Base-by-base conservation (phyloP, 2,329 filamentous ascomycete species). In the Scedosporium apiospermum region DNA sequence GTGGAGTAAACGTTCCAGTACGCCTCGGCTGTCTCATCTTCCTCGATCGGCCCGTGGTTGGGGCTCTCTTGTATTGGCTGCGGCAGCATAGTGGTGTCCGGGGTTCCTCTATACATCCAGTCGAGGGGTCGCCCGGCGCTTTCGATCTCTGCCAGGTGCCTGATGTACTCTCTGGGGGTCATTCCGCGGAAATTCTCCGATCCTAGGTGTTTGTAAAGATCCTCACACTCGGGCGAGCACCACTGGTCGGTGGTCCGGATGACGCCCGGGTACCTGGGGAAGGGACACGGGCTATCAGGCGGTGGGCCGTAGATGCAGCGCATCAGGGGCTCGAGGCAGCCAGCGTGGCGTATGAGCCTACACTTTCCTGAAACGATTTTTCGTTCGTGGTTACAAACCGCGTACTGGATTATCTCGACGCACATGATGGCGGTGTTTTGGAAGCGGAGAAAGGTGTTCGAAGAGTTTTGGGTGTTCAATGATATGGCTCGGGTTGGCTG, bases 221-320 rank as follows among this genome's bases (percentile, higher is more conserved):
- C 38, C 41, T 57, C 23, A 6, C 62, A 61, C 42, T 58, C 49
- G 44, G 44, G 57, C 10, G 58, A 62, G 41, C 21, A 61, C 38
- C 63, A 65, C 26, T 59, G 21, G 10, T 51, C 51, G 16, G 42
- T 26, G 12, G 59, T 12, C 9, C 21, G 14, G 38, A 58, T 55
- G 63, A 64, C 6, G 58, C 62, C 42, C 55, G 61, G 46, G 60
- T 66, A n/a, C 26, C 57, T 53, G 44, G 61, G 23, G 10, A 58
- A 34, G 23, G 53, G 21, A 49, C 65, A 67, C 3, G 61, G 61
- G n/a, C 63, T 53, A 2, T 46, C 42, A 4, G 55, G 41, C 6
- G 60, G 26, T 27, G 49, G n/a, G 59, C 65, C 65, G 59, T 63
- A 64, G 51, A 66, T n/a, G 42, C 26, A 57, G 38, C 21, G 16